Percentiles rank a stretch among this genome's conserved stretches.
phyloP scores from a whole-genome alignment of 176 grass and related monocot species.

The Leersia perrieri region DNA sequence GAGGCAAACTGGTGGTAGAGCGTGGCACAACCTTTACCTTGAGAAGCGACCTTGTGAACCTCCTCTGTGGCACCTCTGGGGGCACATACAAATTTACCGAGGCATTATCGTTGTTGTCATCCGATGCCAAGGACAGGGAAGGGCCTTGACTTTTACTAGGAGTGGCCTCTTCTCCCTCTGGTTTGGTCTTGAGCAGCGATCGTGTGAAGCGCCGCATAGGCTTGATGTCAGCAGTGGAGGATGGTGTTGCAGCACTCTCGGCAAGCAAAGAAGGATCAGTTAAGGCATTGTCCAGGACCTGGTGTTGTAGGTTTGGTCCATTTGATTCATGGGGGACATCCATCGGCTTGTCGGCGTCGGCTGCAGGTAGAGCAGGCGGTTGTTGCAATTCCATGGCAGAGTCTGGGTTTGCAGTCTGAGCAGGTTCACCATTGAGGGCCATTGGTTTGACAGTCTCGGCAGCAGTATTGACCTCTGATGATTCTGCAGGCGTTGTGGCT shows the following conservation, averaged over 20 bases:
- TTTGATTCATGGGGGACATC: not conserved
- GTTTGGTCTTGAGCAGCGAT: conserved; percentile 33
- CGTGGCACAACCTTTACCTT: conserved; percentile 27
- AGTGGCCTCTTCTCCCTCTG: conserved; percentile 21
- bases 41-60: conserved; percentile 55
- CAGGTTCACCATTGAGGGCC: not conserved
- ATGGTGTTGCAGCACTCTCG: not conserved
- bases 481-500: not conserved
- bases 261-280: not conserved
- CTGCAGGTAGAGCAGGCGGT: not conserved
- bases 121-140: not conserved
- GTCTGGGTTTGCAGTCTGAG: not conserved
- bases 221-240: not conserved
- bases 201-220: conserved; percentile 45
- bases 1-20: not conserved
- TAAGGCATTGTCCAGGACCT: conserved; percentile 1
- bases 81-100: not conserved
- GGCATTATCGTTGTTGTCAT: conserved; percentile 22
- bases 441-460: not conserved
- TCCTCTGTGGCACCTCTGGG: conserved; percentile 25
- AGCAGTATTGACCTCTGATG: not conserved
- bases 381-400: conserved; percentile 2
- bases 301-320: not conserved
- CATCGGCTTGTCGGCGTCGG: not conserved
- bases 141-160: not conserved